These are phyloP conservation scores for Chaetomiaceae sp. DNA, from an alignment of 2,329 filamentous ascomycete genomes.

Conservation along the genomic window DNA sequence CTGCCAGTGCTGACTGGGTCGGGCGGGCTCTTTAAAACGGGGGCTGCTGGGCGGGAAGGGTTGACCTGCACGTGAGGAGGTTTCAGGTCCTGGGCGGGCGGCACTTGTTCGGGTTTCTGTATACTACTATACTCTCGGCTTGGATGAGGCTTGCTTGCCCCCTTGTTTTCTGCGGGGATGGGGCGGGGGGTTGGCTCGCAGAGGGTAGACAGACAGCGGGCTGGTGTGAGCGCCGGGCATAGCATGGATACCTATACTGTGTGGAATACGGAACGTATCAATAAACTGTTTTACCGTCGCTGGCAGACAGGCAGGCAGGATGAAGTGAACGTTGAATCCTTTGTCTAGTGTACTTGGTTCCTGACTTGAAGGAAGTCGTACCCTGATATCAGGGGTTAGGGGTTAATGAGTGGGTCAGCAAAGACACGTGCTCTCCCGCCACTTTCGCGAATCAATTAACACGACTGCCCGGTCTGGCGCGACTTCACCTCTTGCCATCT, in stretches of 20 bases:
- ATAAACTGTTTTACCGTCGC: too few relatives aligned
- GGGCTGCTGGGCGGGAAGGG: too few relatives aligned
- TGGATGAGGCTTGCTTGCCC: not conserved
- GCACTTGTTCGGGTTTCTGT: conserved; percentile 10
- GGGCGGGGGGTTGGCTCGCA: not conserved
- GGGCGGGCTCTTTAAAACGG: too few relatives aligned
- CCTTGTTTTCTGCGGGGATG: not conserved
- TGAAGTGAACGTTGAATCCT: too few relatives aligned
- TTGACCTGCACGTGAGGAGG: too few relatives aligned
- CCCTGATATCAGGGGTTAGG: too few relatives aligned
- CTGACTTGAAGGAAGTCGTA: too few relatives aligned
- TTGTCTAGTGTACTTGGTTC: too few relatives aligned
- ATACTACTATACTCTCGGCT: conserved; percentile 3
- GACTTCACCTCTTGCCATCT: not conserved
- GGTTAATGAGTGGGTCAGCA: not conserved
- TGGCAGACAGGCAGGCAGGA: too few relatives aligned
- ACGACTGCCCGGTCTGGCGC: conserved; percentile 1
- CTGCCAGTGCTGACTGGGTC: not conserved
- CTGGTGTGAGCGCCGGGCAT: not conserved
- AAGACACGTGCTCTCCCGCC: conserved; percentile 26
- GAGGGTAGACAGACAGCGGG: not conserved
- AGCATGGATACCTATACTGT: too few relatives aligned
- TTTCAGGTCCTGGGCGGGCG: not conserved
- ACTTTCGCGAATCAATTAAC: conserved; percentile 22
- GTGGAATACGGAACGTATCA: not conserved